Conservation (phyloP, 352 stramenopile genomes). For the Globisporangium paroecandrum region DNA sequence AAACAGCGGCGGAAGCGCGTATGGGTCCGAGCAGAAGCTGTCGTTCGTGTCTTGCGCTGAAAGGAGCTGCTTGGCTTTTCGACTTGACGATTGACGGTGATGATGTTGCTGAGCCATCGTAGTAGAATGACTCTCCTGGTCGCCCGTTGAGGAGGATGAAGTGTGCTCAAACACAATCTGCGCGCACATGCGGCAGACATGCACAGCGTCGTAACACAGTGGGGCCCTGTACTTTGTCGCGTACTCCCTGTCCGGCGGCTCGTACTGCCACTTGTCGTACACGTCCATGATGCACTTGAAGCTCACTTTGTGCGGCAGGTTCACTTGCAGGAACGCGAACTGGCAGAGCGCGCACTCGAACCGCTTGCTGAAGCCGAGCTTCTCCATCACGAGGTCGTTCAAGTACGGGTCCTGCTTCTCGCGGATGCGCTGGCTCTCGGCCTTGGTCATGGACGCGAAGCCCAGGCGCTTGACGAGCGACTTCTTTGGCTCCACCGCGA, state of each 20-base stretch:
- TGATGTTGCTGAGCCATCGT: neutral
- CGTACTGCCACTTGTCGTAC: slow-evolving; percentile 54
- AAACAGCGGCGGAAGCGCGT: slow-evolving; percentile 64
- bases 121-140: neutral
- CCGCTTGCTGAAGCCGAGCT: slow-evolving; percentile 58
- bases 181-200: slow-evolving; percentile 70
- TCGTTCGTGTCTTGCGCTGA: slow-evolving; percentile 1
- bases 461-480: slow-evolving; percentile 21
- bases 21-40: slow-evolving; percentile 54
- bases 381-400: slow-evolving; percentile 49
- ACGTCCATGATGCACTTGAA: slow-evolving; percentile 81
- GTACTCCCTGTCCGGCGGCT: slow-evolving; percentile 36
- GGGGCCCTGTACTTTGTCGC: slow-evolving; percentile 55
- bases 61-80: slow-evolving; percentile 10
- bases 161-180: slow-evolving; percentile 62
- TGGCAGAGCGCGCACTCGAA: slow-evolving; percentile 63
- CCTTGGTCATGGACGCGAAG: slow-evolving; percentile 22
- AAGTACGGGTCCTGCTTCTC: slow-evolving; percentile 39
- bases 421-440: slow-evolving; percentile 22
- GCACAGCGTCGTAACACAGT: slow-evolving; percentile 69
- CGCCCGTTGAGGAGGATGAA: neutral
- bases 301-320: slow-evolving; percentile 65
- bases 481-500: slow-evolving; percentile 20
- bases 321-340: slow-evolving; percentile 47
- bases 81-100: neutral